These are phyloP conservation scores for Trametes coccinea DNA, from an alignment of 768 basidiomycete genomes.

Conservation along the genomic window DNA sequence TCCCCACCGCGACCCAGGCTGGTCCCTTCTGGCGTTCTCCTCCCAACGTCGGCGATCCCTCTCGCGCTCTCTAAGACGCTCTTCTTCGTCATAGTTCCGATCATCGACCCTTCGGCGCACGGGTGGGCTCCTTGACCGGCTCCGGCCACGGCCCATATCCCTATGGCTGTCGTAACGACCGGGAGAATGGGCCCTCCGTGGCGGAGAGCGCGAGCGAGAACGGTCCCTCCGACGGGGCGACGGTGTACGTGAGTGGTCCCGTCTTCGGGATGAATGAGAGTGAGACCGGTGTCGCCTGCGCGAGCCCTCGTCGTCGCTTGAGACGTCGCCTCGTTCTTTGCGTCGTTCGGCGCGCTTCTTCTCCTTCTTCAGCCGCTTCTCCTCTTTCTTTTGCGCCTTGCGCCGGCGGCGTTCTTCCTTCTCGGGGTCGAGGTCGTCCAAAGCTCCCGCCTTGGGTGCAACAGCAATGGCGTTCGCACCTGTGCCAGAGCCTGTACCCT, in stretches of 20 bases:
- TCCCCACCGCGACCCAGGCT: conserved; percentile 30
- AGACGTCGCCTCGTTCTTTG: conserved; percentile 8
- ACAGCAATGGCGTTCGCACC: conserved; percentile 35
- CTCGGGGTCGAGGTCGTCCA: conserved; percentile 26
- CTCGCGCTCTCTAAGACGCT: conserved; percentile 41
- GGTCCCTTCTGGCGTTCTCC: conserved; percentile 43
- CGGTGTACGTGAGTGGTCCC: conserved; percentile 26
- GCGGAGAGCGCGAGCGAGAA: conserved; percentile 39
- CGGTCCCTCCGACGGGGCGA: conserved; percentile 7
- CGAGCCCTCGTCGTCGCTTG: conserved; percentile 17
- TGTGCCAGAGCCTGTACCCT: conserved; percentile 23
- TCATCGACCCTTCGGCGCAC: conserved; percentile 18
- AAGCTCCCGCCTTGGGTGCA: conserved; percentile 14
- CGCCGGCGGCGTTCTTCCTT: conserved; percentile 37
- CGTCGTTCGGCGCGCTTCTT: conserved; percentile 39
- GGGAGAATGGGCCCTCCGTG: conserved; percentile 17
- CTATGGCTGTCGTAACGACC: conserved; percentile 3
- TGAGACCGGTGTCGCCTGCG: conserved; percentile 8
- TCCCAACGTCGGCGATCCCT: conserved; percentile 55
- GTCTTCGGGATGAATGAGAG: conserved; percentile 14
- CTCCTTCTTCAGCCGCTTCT: conserved; percentile 58
- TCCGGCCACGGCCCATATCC: conserved; percentile 7
- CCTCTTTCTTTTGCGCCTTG: conserved; percentile 53
- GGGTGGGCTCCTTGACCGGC: conserved; percentile 24
- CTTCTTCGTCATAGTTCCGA: conserved; percentile 34